Conservation (phyloP, 352 stramenopile species). For the Pythium rishiriense region DNA sequence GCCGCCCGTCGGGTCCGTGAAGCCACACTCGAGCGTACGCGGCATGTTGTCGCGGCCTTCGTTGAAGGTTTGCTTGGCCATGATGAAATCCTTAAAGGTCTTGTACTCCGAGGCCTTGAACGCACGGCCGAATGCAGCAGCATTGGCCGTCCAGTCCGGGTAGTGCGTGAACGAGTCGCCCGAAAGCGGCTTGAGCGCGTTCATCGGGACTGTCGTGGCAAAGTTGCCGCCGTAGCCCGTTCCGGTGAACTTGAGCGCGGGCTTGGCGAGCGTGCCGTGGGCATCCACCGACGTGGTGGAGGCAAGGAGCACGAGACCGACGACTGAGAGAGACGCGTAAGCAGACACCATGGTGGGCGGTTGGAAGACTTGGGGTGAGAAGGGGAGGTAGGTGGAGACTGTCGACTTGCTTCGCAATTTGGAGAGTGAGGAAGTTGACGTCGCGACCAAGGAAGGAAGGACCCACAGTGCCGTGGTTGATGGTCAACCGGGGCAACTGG, state of each 20-base stretch:
- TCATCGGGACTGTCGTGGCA: constrained; percentile 8
- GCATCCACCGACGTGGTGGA: not conserved
- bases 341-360: not conserved
- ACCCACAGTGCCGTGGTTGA: not conserved
- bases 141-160: constrained; percentile 10
- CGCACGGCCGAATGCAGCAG: constrained; percentile 6
- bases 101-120: constrained; percentile 50
- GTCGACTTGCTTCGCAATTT: too few relatives aligned
- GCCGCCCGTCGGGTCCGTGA: constrained; percentile 40
- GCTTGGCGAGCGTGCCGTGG: constrained; percentile 20
- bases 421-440: too few relatives aligned
- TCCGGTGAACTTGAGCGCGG: constrained; percentile 8
- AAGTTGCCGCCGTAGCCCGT: constrained; percentile 13
- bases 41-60: constrained; percentile 24
- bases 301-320: not conserved
- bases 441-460: too few relatives aligned
- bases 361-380: not conserved
- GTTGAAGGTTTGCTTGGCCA: constrained; percentile 37
- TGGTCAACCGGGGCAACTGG: not conserved
- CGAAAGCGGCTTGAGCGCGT: constrained; percentile 3
- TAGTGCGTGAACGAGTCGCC: not conserved
- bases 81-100: constrained; percentile 44
- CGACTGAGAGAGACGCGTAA: not conserved
- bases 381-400: too few relatives aligned
- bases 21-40: constrained; percentile 39